Evolutionary conservation across 352 stramenopile genomes (phyloP), one percentile per base, ranked within the genome.

Genomic region (Phytophthora chlamydospora): DNA sequence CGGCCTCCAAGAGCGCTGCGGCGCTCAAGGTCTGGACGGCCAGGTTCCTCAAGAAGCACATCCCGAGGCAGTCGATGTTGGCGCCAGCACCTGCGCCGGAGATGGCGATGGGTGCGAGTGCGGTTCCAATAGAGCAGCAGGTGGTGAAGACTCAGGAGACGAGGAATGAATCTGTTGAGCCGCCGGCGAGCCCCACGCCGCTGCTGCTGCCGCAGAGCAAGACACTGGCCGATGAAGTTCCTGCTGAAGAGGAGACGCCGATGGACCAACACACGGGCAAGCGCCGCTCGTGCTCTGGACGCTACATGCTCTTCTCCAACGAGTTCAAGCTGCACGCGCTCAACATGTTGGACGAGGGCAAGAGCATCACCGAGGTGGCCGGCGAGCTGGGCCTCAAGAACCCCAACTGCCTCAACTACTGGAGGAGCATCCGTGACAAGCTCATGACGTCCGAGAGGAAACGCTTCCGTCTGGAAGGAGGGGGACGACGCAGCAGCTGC

Each of bases 281-380:
- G 40, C 69, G 79, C 10, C 76, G 74, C 4, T 58, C 63, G 17
- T 83, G 60, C 4, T 66, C 77, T 6, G 71, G 79, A n/a, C 73
- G 81, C 4, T 89, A 91, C 59, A 79, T 84, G 48, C 65, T 88
- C 7, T 81, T 90, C 56, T 91, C 81, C 38, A 90, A 93, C 49
- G 83, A 90, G 53, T 91, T 91, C 56, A 93, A 93, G 58, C 55
- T 93, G 17, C 87, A 89, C 3, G 83, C 83, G 16, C 48, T 93
- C 6, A 82, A 76, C 49, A 76, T 78, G 61, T 43, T 93, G 32
- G 83, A 93, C 34, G 77, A 88, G 61, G 83, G 81, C 19, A 88
- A 87, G 48, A 90, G 66, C 13, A 65, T 85, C 24, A 65, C 70
- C 9, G 67, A 91, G 49, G 79, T 93, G 31, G 72, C 79, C 0